Percentiles rank a stretch among this genome's conserved stretches.
phyloP scores from a whole-genome alignment of 208 protist species.

The Trypanosoma cruzi region DNA sequence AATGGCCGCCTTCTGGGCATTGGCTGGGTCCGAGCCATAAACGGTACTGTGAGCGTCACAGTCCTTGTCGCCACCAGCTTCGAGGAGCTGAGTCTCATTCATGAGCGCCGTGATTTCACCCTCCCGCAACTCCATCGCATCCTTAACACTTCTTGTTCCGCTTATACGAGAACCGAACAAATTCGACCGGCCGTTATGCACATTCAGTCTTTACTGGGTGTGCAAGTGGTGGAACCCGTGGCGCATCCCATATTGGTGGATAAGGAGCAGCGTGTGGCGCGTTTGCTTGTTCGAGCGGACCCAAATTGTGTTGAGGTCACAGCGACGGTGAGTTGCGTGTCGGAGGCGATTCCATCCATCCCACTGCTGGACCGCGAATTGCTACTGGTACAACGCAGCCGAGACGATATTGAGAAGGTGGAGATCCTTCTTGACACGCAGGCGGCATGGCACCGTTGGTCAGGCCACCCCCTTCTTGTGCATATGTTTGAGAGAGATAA shows the following conservation, averaged over 20 bases:
- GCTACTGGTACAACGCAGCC: slow-evolving; percentile 71
- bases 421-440: slow-evolving; percentile 63
- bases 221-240: slow-evolving; percentile 55
- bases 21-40: slow-evolving; percentile 54
- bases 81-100: slow-evolving; percentile 74
- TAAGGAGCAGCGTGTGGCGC: slow-evolving; percentile 27
- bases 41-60: slow-evolving; percentile 51
- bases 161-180: background rate
- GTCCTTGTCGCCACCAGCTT: slow-evolving; percentile 73
- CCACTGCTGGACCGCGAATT: slow-evolving; percentile 44
- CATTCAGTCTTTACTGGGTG: slow-evolving; percentile 56
- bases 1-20: slow-evolving; percentile 56
- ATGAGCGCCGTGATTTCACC: slow-evolving; percentile 44
- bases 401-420: slow-evolving; percentile 46
- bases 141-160: slow-evolving; percentile 29
- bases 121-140: slow-evolving; percentile 68
- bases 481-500: slow-evolving; percentile 48
- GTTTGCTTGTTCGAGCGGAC: slow-evolving; percentile 31
- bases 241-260: slow-evolving; percentile 62
- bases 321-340: slow-evolving; percentile 28
- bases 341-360: slow-evolving; percentile 30
- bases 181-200: slow-evolving; percentile 57
- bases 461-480: slow-evolving; percentile 31
- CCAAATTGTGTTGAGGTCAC: slow-evolving; percentile 27
- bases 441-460: slow-evolving; percentile 28